Evolutionary conservation across 495 filamentous ascomycete species (phyloP).

Genomic region (Neurospora sp.): DNA sequence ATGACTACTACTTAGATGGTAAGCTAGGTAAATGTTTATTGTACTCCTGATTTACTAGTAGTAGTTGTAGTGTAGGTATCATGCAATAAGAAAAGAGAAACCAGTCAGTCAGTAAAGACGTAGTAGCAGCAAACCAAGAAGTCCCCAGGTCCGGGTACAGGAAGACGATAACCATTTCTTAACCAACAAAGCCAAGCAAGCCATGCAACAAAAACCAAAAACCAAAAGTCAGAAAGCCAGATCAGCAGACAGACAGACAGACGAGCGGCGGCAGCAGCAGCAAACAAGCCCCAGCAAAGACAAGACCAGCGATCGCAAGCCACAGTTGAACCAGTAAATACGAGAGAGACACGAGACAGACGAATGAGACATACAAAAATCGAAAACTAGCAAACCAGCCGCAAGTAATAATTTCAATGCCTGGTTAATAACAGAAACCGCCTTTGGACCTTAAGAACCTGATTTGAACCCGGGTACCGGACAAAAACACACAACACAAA

Average conservation of each 20-base stretch:
- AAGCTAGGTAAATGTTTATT: too few relatives aligned
- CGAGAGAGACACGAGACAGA: not conserved
- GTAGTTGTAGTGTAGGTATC: not conserved
- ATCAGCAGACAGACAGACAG: not conserved
- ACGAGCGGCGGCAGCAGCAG: not conserved
- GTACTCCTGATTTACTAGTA: too few relatives aligned
- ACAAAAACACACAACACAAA: not conserved
- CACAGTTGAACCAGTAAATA: not conserved
- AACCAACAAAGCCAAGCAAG: not conserved
- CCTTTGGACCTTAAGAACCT: not conserved
- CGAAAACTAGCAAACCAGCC: conserved; percentile 1
- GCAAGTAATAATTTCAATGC: not conserved
- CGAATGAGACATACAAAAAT: conserved; percentile 1
- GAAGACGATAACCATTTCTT: not conserved
- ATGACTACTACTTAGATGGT: too few relatives aligned
- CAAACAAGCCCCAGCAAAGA: not conserved
- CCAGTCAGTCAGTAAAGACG: not conserved
- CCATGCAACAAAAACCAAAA: not conserved
- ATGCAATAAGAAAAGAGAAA: not conserved
- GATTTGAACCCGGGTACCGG: not conserved
- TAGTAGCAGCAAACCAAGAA: not conserved
- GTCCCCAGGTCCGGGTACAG: not conserved
- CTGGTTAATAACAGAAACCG: not conserved
- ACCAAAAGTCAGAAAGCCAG: not conserved
- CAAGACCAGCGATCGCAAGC: not conserved